A percentile compares a stretch with the other conserved stretches of the same genome.
phyloP scores from a whole-genome alignment of 148 eudicot genomes.

The Rhododendron mucronatum region DNA sequence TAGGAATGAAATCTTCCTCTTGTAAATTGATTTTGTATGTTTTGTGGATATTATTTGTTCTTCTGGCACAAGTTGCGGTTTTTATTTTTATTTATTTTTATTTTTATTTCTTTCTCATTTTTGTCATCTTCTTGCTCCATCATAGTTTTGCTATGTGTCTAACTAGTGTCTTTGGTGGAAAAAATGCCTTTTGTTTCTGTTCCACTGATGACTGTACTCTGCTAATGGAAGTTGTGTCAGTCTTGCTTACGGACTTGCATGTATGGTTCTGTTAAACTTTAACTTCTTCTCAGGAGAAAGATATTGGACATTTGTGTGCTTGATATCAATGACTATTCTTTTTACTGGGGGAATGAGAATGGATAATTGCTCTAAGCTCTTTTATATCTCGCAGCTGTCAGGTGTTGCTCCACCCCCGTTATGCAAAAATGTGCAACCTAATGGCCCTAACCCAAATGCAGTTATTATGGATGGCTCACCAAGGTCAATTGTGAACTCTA shows the following conservation, averaged over 20 bases:
- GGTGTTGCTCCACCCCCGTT: constrained; percentile 87
- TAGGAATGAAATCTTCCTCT: neutral
- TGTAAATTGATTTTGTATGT: no score
- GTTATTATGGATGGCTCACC: constrained; percentile 60
- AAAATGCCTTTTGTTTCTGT: neutral
- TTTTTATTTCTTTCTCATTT: no score
- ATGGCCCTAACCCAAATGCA: constrained; percentile 38
- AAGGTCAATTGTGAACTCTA: constrained; percentile 61
- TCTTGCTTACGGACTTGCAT: neutral
- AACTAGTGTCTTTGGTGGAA: neutral
- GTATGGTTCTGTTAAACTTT: neutral
- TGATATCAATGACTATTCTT: neutral
- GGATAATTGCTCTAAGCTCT: constrained; percentile 18
- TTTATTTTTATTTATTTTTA: no score
- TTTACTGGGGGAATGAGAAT: neutral
- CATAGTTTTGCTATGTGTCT: no score
- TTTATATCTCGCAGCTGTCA: constrained; percentile 60
- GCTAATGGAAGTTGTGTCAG: neutral
- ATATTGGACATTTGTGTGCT: neutral
- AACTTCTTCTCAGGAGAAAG: neutral
- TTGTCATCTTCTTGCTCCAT: no score
- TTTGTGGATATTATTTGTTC: neutral
- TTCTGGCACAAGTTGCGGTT: neutral
- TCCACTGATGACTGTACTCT: neutral
- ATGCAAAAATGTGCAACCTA: constrained; percentile 59